Evolutionary conservation across 2,329 filamentous ascomycete species (phyloP), one percentile per base, ranked within the genome.

Genomic region (Colletotrichum sidae): DNA sequence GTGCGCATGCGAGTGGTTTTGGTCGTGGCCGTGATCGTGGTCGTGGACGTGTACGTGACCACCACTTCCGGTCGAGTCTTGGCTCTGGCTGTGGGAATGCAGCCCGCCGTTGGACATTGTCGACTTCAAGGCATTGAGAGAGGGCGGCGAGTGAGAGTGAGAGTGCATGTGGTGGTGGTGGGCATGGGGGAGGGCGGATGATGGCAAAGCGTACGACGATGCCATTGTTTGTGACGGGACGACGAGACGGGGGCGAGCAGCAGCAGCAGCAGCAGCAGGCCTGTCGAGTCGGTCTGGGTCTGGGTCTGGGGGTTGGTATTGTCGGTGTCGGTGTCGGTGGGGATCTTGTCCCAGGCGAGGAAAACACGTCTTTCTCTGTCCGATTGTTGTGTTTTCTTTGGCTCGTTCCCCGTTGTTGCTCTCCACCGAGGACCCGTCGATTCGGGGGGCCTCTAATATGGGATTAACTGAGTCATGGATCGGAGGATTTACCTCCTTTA

Each of bases 141-240:
- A 76, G 8, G 77, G 72, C 13, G 78, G 75, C 8, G 79, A 76
- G 58, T 77, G 76, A 12, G 77, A 72, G 55, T 80, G 80, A 7
- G 78, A 74, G 69, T 82, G 78, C 50, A 78, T 73, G 65, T 79
- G 74, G 53, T 79, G 79, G 58, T 81, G 77, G 69, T 84, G 80
- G 62, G 79, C 80, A 69, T 83, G 83, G 56, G 82, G 80, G 50
- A 85, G 74, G 44, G 83, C 78, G 41, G 84, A 79, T 41, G 83
- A 80, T n/a, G 85, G 85, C 59, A 88, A 74, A 55, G 81, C 78
- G 72, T 86, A 88, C 25, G 85, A 82, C 42, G 84, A 83, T 65
- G 83, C 80, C 82, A 85, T 85, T 8, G 42, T 54, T 25, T 25
- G 25, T 25, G 25, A 25, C 25, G 25, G 25, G 25, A 25, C 25